These are phyloP conservation scores for Mucor indicus DNA, from an alignment of 371 early-diverging fungal species.

Conservation along the genomic window DNA sequence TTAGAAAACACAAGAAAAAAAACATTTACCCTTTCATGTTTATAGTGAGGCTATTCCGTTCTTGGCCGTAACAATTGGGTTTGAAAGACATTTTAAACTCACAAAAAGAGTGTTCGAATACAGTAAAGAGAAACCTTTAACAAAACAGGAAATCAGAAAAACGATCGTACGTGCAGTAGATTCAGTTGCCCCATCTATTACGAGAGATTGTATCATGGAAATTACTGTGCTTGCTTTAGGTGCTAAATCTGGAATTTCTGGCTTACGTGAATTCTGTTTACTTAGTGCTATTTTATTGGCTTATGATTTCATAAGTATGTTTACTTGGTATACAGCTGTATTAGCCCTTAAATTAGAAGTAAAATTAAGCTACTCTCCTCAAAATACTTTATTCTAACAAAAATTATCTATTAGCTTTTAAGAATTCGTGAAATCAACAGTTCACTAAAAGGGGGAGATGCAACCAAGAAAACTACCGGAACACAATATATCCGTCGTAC, in stretches of 20 bases:
- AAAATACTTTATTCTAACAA: conserved; percentile 10
- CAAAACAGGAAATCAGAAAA: conserved; percentile 54
- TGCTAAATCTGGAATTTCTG: conserved; percentile 73
- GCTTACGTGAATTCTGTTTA: conserved; percentile 80
- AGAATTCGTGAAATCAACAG: conserved; percentile 34
- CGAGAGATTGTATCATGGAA: conserved; percentile 82
- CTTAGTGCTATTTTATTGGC: conserved; percentile 77
- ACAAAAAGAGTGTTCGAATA: conserved; percentile 75
- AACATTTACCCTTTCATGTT: background rate
- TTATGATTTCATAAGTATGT: conserved; percentile 82
- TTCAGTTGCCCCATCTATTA: conserved; percentile 62
- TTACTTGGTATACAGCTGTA: conserved; percentile 85
- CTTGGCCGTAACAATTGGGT: conserved; percentile 89
- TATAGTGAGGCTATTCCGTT: conserved; percentile 87
- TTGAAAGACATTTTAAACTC: conserved; percentile 83
- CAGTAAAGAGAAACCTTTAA: conserved; percentile 27
- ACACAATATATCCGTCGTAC: conserved; percentile 45
- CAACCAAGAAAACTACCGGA: conserved; percentile 15
- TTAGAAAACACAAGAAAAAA: background rate
- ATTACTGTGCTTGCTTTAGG: conserved; percentile 76
- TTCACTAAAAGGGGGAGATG: background rate
- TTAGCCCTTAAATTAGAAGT: conserved; percentile 87
- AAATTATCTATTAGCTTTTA: conserved; percentile 6
- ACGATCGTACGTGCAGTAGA: conserved; percentile 71
- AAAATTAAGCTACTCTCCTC: too few species aligned